These are phyloP conservation scores for Cryphonectria naterciae DNA, from an alignment of 2,329 filamentous ascomycete genomes.

Conservation along the genomic window DNA sequence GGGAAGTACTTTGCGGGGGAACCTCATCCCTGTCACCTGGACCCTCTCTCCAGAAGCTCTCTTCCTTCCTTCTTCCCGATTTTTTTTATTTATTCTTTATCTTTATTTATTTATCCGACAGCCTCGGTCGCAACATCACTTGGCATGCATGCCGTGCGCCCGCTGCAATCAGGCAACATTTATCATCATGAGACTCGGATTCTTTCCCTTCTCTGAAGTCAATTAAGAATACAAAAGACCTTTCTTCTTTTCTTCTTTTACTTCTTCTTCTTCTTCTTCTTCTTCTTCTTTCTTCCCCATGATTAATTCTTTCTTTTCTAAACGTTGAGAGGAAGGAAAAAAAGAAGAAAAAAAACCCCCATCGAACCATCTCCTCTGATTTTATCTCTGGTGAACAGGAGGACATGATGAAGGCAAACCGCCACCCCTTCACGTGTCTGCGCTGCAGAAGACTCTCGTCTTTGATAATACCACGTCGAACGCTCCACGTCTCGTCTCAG, in stretches of 20 bases:
- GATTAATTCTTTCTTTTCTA: background rate
- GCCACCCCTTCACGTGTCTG: conserved; percentile 28
- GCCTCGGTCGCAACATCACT: background rate
- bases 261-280: background rate
- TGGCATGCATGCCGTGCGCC: background rate
- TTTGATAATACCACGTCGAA: conserved; percentile 5
- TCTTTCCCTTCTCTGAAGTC: background rate
- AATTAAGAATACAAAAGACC: background rate
- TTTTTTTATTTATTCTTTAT: background rate
- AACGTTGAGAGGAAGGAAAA: too few relatives aligned
- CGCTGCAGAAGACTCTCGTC: conserved; percentile 19
- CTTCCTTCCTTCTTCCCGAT: background rate
- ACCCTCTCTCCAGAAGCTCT: conserved; percentile 1
- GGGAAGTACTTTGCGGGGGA: background rate
- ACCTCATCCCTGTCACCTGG: conserved; percentile 5
- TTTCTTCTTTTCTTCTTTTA: background rate
- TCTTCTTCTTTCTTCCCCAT: too few relatives aligned
- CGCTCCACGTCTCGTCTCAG: conserved; percentile 23
- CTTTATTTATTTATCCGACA: background rate
- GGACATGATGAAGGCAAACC: conserved; percentile 27
- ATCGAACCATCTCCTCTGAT: background rate
- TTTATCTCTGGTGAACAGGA: background rate
- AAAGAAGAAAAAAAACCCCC: background rate
- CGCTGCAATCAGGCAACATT: background rate
- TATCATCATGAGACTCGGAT: background rate